Conservation (phyloP, 768 basidiomycete species). For the Lactifluus subvellereus region DNA sequence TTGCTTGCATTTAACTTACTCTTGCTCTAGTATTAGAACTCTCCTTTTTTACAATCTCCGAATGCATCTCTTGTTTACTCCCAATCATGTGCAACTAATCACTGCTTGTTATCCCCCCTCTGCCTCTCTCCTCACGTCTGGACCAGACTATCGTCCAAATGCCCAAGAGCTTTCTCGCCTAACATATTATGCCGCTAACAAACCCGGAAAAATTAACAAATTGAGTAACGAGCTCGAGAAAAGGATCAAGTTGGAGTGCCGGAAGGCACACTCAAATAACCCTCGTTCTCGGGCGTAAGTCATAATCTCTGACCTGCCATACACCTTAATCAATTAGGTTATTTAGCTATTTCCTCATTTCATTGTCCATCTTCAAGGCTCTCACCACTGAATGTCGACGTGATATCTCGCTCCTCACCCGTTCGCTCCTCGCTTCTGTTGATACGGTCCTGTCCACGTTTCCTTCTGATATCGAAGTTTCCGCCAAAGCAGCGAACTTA, state of each 20-base stretch:
- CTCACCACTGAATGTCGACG: constrained; percentile 83
- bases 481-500: constrained; percentile 71
- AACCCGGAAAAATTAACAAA: constrained; percentile 74
- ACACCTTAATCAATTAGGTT: neutral
- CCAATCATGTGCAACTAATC: constrained; percentile 79
- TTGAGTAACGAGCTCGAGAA: constrained; percentile 74
- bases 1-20: constrained; percentile 7
- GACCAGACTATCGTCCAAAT: constrained; percentile 74
- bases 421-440: constrained; percentile 61
- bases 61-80: constrained; percentile 73
- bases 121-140: constrained; percentile 65
- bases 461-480: constrained; percentile 65
- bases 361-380: constrained; percentile 74
- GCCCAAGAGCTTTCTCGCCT: constrained; percentile 79
- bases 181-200: constrained; percentile 83
- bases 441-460: constrained; percentile 50
- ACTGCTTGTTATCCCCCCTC: constrained; percentile 82
- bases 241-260: constrained; percentile 54
- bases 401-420: constrained; percentile 70
- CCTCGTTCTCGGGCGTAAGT: constrained; percentile 74
- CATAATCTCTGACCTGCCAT: neutral
- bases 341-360: constrained; percentile 68
- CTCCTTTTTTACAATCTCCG: constrained; percentile 6
- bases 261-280: constrained; percentile 71
- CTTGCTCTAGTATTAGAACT: constrained; percentile 5